These are phyloP conservation scores for Talaromyces sp. DNA, from an alignment of 2,329 filamentous ascomycete species.

Conservation along the genomic window DNA sequence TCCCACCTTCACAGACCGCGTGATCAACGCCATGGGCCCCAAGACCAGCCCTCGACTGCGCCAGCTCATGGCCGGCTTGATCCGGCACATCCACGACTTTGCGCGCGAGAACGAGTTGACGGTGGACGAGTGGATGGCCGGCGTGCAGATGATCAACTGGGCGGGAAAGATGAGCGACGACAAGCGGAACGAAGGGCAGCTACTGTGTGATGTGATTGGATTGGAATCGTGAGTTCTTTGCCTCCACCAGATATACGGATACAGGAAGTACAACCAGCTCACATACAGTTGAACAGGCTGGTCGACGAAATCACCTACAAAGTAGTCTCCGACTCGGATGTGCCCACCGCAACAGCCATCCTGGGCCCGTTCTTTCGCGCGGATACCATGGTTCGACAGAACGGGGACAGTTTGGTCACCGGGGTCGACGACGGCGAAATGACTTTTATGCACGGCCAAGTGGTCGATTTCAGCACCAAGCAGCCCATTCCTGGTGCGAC, in stretches of 20 bases:
- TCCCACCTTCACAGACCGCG: slow-evolving; percentile 58
- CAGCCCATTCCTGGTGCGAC: slow-evolving; percentile 60
- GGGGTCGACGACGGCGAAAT: slow-evolving; percentile 47
- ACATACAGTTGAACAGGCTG: slow-evolving; percentile 34
- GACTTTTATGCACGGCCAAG: slow-evolving; percentile 60
- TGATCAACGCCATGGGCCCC: slow-evolving; percentile 69
- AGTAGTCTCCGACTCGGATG: slow-evolving; percentile 47
- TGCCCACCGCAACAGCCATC: slow-evolving; percentile 68
- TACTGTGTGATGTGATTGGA: slow-evolving; percentile 54
- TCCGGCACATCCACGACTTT: slow-evolving; percentile 55
- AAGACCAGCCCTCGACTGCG: slow-evolving; percentile 63
- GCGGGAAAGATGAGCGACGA: slow-evolving; percentile 59
- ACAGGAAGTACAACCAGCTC: not conserved
- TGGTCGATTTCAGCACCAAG: slow-evolving; percentile 55
- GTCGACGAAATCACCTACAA: slow-evolving; percentile 79
- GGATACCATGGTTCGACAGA: slow-evolving; percentile 63
- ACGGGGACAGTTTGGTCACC: slow-evolving; percentile 61
- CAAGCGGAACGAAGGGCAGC: slow-evolving; percentile 59
- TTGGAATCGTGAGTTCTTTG: slow-evolving; percentile 47
- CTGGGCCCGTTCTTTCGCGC: slow-evolving; percentile 80
- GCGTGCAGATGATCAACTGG: slow-evolving; percentile 55
- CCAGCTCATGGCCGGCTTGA: slow-evolving; percentile 52
- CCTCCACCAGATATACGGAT: slow-evolving; percentile 38
- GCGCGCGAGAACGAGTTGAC: slow-evolving; percentile 55
- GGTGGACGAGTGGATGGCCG: slow-evolving; percentile 54